These are phyloP conservation scores for Laburnicola sp. DNA, from an alignment of 2,329 filamentous ascomycete species.

Conservation along the genomic window DNA sequence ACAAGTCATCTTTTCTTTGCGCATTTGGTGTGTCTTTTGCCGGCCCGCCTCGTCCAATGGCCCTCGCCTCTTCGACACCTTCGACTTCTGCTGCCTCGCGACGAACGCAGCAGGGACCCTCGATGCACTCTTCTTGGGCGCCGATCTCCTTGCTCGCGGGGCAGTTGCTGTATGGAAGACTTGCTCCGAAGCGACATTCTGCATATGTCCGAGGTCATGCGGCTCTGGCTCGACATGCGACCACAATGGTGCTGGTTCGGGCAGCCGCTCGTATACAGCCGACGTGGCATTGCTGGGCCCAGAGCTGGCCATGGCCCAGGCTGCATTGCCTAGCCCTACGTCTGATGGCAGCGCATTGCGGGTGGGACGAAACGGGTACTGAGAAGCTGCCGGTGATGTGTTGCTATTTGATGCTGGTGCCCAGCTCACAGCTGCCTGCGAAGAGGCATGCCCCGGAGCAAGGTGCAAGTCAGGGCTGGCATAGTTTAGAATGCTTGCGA, in stretches of 20 bases:
- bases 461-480: slow-evolving; percentile 18
- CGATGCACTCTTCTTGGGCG: slow-evolving; percentile 30
- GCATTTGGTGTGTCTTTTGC: slow-evolving; percentile 41
- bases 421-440: slow-evolving; percentile 25
- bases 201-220: slow-evolving; percentile 19
- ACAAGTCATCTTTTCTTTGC: slow-evolving; percentile 38
- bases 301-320: slow-evolving; percentile 9
- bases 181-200: slow-evolving; percentile 15
- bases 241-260: slow-evolving; percentile 26
- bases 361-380: slow-evolving; percentile 21
- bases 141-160: slow-evolving; percentile 8
- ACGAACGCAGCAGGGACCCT: slow-evolving; percentile 40
- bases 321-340: slow-evolving; percentile 11
- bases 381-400: slow-evolving; percentile 15
- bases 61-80: slow-evolving; percentile 37
- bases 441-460: slow-evolving; percentile 18
- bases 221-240: slow-evolving; percentile 13
- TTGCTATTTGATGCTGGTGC: slow-evolving; percentile 10
- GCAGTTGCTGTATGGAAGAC: slow-evolving; percentile 6
- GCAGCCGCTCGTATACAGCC: slow-evolving; percentile 15
- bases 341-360: slow-evolving; percentile 17
- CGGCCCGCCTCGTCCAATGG: slow-evolving; percentile 32
- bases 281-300: not conserved
- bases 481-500: slow-evolving; percentile 27
- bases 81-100: slow-evolving; percentile 37